These are phyloP conservation scores for Globisporangium irregulare DNA, from an alignment of 352 stramenopile species.

Conservation along the genomic window DNA sequence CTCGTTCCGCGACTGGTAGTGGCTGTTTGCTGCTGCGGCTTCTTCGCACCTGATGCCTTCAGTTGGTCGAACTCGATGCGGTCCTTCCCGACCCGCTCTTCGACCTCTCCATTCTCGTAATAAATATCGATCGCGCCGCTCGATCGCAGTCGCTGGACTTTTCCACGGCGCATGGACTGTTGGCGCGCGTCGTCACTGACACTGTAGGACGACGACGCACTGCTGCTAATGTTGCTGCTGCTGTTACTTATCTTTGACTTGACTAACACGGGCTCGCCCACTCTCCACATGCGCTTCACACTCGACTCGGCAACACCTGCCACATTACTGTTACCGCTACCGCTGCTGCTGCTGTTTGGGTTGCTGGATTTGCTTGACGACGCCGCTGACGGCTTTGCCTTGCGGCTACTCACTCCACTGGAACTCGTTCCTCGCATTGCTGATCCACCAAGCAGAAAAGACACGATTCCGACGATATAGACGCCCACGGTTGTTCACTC, in stretches of 20 bases:
- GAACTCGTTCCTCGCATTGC: slow-evolving; percentile 9
- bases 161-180: slow-evolving; percentile 24
- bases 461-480: background rate
- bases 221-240: background rate
- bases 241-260: slow-evolving; percentile 16
- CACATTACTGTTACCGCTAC: background rate
- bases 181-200: slow-evolving; percentile 4
- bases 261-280: slow-evolving; percentile 32
- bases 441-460: background rate
- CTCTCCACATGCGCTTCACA: slow-evolving; percentile 14
- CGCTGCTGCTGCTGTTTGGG: background rate
- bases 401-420: slow-evolving; percentile 8
- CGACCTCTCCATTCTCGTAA: slow-evolving; percentile 48
- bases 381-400: slow-evolving; percentile 12
- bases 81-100: slow-evolving; percentile 41
- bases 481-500: slow-evolving; percentile 5
- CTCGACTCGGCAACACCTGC: background rate
- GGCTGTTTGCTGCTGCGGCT: background rate
- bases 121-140: slow-evolving; percentile 49
- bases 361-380: slow-evolving; percentile 4
- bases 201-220: background rate
- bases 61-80: slow-evolving; percentile 22
- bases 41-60: slow-evolving; percentile 9
- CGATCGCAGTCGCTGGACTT: slow-evolving; percentile 42
- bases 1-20: background rate